Conservation (phyloP, 2,329 filamentous ascomycete species). For the Blumeria hordei region DNA sequence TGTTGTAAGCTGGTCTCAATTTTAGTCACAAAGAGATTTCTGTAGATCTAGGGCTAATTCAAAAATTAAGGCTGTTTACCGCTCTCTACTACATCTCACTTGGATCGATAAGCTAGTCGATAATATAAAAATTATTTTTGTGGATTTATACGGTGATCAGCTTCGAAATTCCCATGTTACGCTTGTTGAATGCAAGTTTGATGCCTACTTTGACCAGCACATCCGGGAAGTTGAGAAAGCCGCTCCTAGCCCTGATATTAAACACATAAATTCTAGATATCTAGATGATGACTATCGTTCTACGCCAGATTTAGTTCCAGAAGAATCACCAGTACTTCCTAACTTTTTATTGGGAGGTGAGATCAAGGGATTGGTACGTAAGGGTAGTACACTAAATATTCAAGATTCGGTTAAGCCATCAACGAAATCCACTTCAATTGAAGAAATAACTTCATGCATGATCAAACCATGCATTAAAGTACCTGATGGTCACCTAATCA, state of each 20-base stretch:
- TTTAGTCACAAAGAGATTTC: neutral
- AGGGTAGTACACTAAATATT: too few relatives aligned
- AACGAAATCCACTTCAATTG: conserved; percentile 16
- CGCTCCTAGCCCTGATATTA: conserved; percentile 15
- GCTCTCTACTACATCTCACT: conserved; percentile 77
- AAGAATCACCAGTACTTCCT: conserved; percentile 26
- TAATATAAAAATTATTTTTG: conserved; percentile 79
- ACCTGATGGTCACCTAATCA: conserved; percentile 43
- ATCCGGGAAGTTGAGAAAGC: conserved; percentile 53
- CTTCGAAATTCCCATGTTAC: conserved; percentile 60
- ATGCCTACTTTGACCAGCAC: conserved; percentile 86
- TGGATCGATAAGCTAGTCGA: conserved; percentile 96
- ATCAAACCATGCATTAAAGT: conserved; percentile 49
- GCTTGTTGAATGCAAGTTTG: conserved; percentile 62
- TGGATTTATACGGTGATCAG: conserved; percentile 73
- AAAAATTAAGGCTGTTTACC: conserved; percentile 59
- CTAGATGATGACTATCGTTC: conserved; percentile 8
- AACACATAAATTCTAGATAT: conserved; percentile 9
- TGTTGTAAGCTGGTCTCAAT: conserved; percentile 36
- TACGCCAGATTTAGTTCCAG: conserved; percentile 8
- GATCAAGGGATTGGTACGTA: neutral
- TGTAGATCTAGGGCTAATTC: neutral
- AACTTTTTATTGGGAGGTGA: conserved; percentile 13
- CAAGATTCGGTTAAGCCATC: too few relatives aligned
- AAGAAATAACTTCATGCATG: conserved; percentile 34